Evolutionary conservation across 2,329 filamentous ascomycete genomes (phyloP).

Genomic region (Coniosporium tulheliwenetii): DNA sequence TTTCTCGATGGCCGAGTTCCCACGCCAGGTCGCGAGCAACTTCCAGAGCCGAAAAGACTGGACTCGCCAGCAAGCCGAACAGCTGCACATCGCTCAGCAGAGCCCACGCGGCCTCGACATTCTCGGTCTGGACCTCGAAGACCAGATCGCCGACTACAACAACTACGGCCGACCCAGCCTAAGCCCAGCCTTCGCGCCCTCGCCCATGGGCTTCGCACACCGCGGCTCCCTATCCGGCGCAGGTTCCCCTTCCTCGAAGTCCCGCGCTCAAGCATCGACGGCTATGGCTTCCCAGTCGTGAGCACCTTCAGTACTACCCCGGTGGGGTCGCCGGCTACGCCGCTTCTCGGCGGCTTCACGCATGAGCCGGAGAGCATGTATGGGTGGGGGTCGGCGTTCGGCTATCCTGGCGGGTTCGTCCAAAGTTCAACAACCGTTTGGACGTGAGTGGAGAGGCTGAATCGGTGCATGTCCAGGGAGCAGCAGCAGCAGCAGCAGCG

Average conservation of each 20-base stretch:
- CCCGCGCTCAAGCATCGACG: constrained; percentile 13
- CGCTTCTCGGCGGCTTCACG: constrained; percentile 15
- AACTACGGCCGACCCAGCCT: constrained; percentile 22
- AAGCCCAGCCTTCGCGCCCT: constrained; percentile 34
- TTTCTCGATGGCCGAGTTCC: constrained; percentile 29
- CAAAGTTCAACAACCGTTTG: constrained; percentile 20
- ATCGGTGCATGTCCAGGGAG: constrained; percentile 21
- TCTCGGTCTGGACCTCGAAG: constrained; percentile 22
- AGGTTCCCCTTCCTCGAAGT: constrained; percentile 30
- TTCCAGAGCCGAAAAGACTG: constrained; percentile 26
- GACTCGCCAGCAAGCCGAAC: constrained; percentile 18
- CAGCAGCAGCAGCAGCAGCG: background rate
- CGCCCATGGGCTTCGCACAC: constrained; percentile 17
- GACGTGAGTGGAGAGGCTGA: constrained; percentile 23
- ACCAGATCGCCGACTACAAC: constrained; percentile 23
- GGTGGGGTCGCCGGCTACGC: constrained; percentile 16
- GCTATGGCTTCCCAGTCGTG: constrained; percentile 11
- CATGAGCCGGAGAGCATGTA: constrained; percentile 25
- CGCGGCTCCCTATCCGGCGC: constrained; percentile 15
- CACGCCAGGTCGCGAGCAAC: constrained; percentile 23
- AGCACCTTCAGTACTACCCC: constrained; percentile 14
- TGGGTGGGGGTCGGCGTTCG: constrained; percentile 17
- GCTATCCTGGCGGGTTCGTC: constrained; percentile 28
- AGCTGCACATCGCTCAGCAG: constrained; percentile 17
- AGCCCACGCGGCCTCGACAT: constrained; percentile 20